Evolutionary conservation across 768 basidiomycete genomes (phyloP), one percentile per base, ranked within the genome.

Genomic region (Tylopilus rubrobrunneus): DNA sequence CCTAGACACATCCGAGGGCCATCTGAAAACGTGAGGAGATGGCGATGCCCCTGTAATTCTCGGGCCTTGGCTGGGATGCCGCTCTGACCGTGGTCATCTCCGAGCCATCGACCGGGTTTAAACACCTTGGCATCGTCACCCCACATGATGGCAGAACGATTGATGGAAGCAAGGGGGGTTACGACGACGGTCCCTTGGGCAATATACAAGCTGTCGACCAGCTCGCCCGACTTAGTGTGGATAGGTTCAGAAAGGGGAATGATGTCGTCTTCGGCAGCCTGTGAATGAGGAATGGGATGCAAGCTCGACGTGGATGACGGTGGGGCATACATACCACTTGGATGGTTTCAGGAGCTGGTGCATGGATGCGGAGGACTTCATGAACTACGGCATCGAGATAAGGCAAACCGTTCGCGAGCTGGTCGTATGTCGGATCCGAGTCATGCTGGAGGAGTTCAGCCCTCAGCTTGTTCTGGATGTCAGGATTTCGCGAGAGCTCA

Each of bases 41-140:
- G 79, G 0, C 75, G 71, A 53, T 81, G 68, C 3, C 79, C 78
- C 54, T 74, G 74, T 1, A 81, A 66, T 21, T 75, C 72, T 45
- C 73, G 75, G 0, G 74, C 71, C 12, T 61, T 53, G 36, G 36
- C 40, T 3, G 62, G 59, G 3, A 65, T 61, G 0, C 67, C 62
- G 19, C 67, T 61, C 5, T 27, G 28, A 8, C 60, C 29, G 7
- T 21, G 33, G 12, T 17, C 28, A 1, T 67, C 66, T 11, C 64
- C 64, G 12, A 87, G 70, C 86, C 87, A 89, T 15, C 86, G 72
- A 49, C 82, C 80, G 0, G 86, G 86, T 29, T 75, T 71, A 62
- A 84, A 89, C 25, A 76, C 73, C 25, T 76, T 73, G 1, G 83
- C 78, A 47, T 83, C 78, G 0, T 73, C 62, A 0, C 87, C 87